Evolutionary conservation across 768 basidiomycete genomes (phyloP).

Genomic region (Coprinopsis sp.): DNA sequence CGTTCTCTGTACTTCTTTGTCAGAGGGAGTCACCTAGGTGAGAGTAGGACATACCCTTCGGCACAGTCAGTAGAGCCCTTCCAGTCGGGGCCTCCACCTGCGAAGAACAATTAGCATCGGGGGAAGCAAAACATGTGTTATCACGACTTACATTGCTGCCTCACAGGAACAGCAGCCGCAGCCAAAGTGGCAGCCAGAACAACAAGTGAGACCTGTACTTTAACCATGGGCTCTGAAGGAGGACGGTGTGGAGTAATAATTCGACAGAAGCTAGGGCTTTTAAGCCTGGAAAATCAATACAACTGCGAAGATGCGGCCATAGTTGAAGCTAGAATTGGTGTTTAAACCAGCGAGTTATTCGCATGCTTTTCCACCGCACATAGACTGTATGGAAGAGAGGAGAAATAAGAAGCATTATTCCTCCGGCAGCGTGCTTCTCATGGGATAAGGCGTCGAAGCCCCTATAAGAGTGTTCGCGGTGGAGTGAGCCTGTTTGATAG

Average conservation of each 20-base stretch:
- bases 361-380: too few relatives aligned
- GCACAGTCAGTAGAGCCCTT: neutral
- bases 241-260: neutral
- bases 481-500: too few relatives aligned
- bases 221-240: neutral
- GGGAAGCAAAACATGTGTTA: neutral
- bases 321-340: too few relatives aligned
- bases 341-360: too few relatives aligned
- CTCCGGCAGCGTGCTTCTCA: too few relatives aligned
- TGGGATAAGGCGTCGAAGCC: too few relatives aligned
- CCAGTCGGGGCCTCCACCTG: neutral
- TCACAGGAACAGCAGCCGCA: slow-evolving; percentile 3
- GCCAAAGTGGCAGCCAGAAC: neutral
- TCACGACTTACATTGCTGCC: neutral
- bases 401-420: too few relatives aligned
- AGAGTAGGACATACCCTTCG: neutral
- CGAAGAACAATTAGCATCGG: neutral
- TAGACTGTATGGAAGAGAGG: too few relatives aligned
- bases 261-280: neutral
- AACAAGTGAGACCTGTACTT: neutral
- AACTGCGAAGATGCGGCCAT: too few relatives aligned
- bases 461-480: too few relatives aligned
- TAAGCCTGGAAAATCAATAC: neutral
- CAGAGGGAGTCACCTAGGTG: neutral
- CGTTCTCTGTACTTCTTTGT: neutral